Base-by-base conservation (phyloP, 352 stramenopile genomes). In the Globisporangium apiculatum region DNA sequence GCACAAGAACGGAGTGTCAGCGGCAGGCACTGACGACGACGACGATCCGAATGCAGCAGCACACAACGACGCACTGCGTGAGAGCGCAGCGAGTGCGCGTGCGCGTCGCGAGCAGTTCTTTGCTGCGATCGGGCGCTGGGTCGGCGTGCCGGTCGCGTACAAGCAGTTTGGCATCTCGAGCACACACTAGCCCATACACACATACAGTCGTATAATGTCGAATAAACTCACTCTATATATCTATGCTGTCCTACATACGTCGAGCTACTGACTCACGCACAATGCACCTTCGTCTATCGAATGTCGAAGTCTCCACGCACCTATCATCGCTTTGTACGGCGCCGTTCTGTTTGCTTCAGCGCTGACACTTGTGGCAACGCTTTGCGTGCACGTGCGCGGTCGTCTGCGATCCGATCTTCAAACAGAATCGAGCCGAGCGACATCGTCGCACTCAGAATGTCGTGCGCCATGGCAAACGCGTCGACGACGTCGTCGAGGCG, bases 401-500 rank as follows among this genome's bases (percentile, higher is more conserved):
- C 80, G 42, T 31, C 58, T 50, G 60, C 38, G 14, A 78, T 50
- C 14, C 41, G 51, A 8, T 87, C 76, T 58, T 88, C 75, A 67
- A 76, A 90, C 60, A 90, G 69, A 67, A 88, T 81, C 38, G 73
- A 71, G 1, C 65, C 77, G 11, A 90, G 67, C 24, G 69, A 75
- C 11, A 63, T 50, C 11, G 74, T 77, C 51, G 76, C 75, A 36
- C 35, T 60, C 37, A 88, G 62, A 37, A 87, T 82, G 46, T 84
- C 73, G 49, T 72, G 79, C 35, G 75, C 76, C 79, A 86, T 88
- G 1, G 71, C 72, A 55, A 91, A 91, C 11, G 72, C 75, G 15
- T 87, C 72, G 9, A 89, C 70, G 54, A 76, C 87, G 48, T 89
- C 81, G 40, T 76, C 58, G 24, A 89, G 64, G 4, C 79, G 79